Evolutionary conservation across 139 green algal genomes (phyloP).

Genomic region (Eudorina sp.): DNA sequence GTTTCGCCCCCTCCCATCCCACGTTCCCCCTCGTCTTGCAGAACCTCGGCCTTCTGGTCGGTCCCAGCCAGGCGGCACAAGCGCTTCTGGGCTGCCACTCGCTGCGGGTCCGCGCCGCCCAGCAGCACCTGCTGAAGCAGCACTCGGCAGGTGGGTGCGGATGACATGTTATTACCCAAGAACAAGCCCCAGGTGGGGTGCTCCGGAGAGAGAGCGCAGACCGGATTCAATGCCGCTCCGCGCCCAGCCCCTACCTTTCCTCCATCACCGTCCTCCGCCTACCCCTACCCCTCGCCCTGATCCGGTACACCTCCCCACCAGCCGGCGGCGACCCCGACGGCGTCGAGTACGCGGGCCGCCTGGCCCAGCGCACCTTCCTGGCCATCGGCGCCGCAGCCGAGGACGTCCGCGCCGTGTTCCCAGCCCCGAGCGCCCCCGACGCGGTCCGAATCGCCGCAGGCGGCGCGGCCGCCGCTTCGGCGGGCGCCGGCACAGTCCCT

Average conservation of each 20-base stretch:
- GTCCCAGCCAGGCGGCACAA: constrained; percentile 35
- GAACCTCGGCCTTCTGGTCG: constrained; percentile 43
- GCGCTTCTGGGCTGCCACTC: constrained; percentile 63
- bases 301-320: too few relatives aligned
- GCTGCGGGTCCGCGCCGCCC: constrained; percentile 22
- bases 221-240: too few relatives aligned
- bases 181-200: too few relatives aligned
- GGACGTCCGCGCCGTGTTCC: constrained; percentile 52
- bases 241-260: too few relatives aligned
- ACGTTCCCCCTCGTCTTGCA: background rate
- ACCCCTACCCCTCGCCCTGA: too few relatives aligned
- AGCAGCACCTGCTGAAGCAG: constrained; percentile 60
- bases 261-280: too few relatives aligned
- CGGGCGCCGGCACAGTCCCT: too few relatives aligned
- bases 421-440: background rate
- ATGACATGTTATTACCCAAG: too few relatives aligned
- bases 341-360: constrained; percentile 57
- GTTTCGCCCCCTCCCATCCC: too few relatives aligned
- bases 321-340: constrained; percentile 57
- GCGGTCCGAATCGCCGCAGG: too few relatives aligned
- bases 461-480: too few relatives aligned
- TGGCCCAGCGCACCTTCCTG: constrained; percentile 58
- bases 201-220: too few relatives aligned
- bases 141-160: constrained; percentile 33
- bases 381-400: constrained; percentile 54